phyloP scores from a whole-genome alignment of 176 grass and related monocot genomes.

The Phyllostachys edulis region DNA sequence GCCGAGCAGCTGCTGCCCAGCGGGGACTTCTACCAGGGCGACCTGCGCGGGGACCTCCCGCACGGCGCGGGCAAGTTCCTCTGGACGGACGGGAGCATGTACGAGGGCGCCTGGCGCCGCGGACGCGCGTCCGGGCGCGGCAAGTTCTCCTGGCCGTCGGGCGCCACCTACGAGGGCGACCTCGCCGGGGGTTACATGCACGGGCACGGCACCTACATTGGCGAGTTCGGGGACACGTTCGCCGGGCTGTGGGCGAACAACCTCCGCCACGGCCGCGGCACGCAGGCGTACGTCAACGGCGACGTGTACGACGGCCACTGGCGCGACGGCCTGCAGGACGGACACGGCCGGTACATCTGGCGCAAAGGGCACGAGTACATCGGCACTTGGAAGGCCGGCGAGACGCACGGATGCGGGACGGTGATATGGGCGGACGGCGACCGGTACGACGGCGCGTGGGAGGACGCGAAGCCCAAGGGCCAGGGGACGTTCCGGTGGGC shows the following conservation, averaged over 20 bases:
- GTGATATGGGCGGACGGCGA: conserved; percentile 65
- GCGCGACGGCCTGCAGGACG: conserved; percentile 61
- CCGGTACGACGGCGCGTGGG: conserved; percentile 86
- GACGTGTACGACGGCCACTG: conserved; percentile 87
- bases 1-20: conserved; percentile 49
- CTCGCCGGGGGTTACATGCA: conserved; percentile 66
- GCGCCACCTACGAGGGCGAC: conserved; percentile 80
- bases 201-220: conserved; percentile 64
- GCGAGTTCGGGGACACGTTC: conserved; percentile 74
- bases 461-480: conserved; percentile 64
- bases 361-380: conserved; percentile 72
- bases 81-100: conserved; percentile 85
- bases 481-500: conserved; percentile 85
- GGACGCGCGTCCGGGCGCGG: conserved; percentile 63
- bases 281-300: conserved; percentile 59
- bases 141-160: conserved; percentile 76
- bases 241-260: conserved; percentile 60
- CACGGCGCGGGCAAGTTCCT: conserved; percentile 72
- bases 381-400: conserved; percentile 62
- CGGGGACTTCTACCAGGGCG: conserved; percentile 74
- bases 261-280: conserved; percentile 72
- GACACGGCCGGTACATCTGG: conserved; percentile 75
- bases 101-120: conserved; percentile 62
- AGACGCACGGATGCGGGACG: conserved; percentile 66
- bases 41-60: conserved; percentile 38